Percentiles rank a stretch among this genome's conserved stretches.
These are phyloP conservation scores for Thielaviopsis punctulata DNA, from an alignment of 2,329 filamentous ascomycete genomes.

Conservation along the genomic window DNA sequence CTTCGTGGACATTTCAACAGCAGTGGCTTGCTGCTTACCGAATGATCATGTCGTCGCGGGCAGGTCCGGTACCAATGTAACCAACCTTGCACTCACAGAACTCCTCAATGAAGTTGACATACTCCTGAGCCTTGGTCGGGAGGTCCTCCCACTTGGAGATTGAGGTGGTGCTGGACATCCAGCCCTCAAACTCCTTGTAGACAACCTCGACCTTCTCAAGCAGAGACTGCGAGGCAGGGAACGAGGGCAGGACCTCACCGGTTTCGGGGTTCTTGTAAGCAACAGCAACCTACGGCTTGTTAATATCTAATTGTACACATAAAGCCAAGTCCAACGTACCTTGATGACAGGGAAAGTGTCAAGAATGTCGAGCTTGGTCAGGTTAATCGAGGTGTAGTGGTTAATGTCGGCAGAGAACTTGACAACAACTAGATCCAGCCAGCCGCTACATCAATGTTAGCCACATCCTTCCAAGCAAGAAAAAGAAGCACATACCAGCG, in stretches of 20 bases:
- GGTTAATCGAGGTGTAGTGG: constrained; percentile 24
- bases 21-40: constrained; percentile 13
- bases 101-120: constrained; percentile 50
- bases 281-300: constrained; percentile 33
- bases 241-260: constrained; percentile 36
- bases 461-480: neutral
- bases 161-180: constrained; percentile 46
- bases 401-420: constrained; percentile 47
- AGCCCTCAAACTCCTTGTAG: constrained; percentile 53
- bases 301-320: neutral
- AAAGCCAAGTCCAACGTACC: constrained; percentile 10
- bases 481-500: neutral
- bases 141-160: constrained; percentile 43
- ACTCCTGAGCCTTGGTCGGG: constrained; percentile 45
- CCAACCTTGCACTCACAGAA: constrained; percentile 39
- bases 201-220: constrained; percentile 44
- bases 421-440: constrained; percentile 48
- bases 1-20: neutral
- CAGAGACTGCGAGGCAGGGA: constrained; percentile 44
- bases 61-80: constrained; percentile 50
- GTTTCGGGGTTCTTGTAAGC: constrained; percentile 40
- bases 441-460: constrained; percentile 22
- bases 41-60: constrained; percentile 44
- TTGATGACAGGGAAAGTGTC: constrained; percentile 62
- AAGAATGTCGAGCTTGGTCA: constrained; percentile 46